Conservation (phyloP, 208 protist species). For the Porcisia hertigi region DNA sequence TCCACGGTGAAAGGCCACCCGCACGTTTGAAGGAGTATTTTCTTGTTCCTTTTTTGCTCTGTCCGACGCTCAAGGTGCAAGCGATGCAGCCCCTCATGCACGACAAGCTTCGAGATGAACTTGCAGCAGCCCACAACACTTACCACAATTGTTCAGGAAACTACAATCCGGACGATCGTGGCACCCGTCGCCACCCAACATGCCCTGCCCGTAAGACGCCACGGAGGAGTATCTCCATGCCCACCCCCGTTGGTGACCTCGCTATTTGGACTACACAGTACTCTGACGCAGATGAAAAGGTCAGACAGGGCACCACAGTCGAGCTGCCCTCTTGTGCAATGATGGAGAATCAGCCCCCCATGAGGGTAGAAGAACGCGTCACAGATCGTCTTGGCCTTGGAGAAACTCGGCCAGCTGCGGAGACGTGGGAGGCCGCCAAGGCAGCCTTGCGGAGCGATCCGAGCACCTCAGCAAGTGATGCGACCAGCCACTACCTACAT, state of each 20-base stretch:
- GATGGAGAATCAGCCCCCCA: not conserved
- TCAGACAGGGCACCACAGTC: not conserved
- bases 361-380: not conserved
- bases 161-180: not conserved
- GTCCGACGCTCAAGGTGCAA: slow-evolving; percentile 23
- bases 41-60: slow-evolving; percentile 60
- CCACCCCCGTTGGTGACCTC: slow-evolving; percentile 9
- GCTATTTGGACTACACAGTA: not conserved
- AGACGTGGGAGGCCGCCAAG: slow-evolving; percentile 19
- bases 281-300: not conserved
- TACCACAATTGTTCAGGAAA: not conserved
- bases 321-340: slow-evolving; percentile 1
- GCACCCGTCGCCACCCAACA: not conserved
- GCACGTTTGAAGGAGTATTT: slow-evolving; percentile 6
- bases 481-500: not conserved
- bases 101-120: slow-evolving; percentile 4
- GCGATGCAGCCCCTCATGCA: slow-evolving; percentile 15
- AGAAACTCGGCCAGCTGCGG: not conserved
- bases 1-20: not conserved
- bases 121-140: not conserved
- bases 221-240: not conserved
- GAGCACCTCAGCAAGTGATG: too few species aligned
- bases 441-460: not conserved
- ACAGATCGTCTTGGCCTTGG: not conserved
- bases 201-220: not conserved